A percentile compares a stretch with the other conserved stretches of the same genome.
Evolutionary conservation across 257 asterid species (phyloP).

Genomic region (Solanum medicagineum): DNA sequence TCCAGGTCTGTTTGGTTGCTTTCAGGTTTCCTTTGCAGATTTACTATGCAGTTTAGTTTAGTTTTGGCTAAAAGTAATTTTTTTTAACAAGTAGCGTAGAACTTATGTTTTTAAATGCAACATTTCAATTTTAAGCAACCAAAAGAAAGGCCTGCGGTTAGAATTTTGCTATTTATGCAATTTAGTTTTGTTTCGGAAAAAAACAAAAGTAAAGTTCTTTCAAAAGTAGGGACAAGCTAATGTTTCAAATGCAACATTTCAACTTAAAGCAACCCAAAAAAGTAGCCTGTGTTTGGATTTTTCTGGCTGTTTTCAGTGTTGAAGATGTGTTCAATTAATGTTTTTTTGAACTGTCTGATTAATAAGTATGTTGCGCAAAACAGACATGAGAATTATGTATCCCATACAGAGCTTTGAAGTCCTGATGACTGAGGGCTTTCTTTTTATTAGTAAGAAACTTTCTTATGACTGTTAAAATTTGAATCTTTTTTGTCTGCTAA

Average conservation of each 20-base stretch:
- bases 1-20: not conserved
- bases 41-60: not conserved
- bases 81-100: not conserved
- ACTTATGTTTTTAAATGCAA: not conserved
- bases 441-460: conserved; percentile 62
- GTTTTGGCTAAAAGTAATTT: not conserved
- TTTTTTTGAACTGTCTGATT: conserved; percentile 11
- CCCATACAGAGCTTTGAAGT: conserved; percentile 32
- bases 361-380: conserved; percentile 19
- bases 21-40: not conserved
- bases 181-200: too few species aligned
- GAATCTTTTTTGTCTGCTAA: not conserved
- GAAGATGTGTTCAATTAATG: conserved; percentile 4
- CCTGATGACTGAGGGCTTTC: conserved; percentile 76
- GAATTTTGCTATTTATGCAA: not conserved
- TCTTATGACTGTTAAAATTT: conserved; percentile 3
- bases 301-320: not conserved
- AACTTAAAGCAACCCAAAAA: not conserved
- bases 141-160: not conserved
- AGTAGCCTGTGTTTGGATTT: not conserved
- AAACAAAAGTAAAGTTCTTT: not conserved
- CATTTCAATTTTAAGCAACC: not conserved
- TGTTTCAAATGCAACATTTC: not conserved
- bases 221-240: not conserved
- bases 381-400: conserved; percentile 24